Evolutionary conservation across 257 asterid species (phyloP).

Genomic region (Nicotiana undulata): DNA sequence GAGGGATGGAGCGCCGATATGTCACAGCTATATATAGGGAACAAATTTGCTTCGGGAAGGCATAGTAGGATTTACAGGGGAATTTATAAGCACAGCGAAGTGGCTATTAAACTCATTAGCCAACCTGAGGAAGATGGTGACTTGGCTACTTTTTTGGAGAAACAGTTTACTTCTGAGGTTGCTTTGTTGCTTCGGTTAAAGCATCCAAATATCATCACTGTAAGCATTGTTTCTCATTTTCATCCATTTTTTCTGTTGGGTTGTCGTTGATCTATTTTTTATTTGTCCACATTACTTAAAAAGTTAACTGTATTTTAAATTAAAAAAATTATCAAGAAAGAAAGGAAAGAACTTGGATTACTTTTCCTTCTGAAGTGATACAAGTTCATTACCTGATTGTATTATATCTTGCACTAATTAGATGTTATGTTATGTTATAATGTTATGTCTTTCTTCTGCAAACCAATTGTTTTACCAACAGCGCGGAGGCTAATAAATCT

Average conservation of each 20-base stretch:
- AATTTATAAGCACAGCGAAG: slow-evolving; percentile 75
- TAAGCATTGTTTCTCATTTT: slow-evolving; percentile 22
- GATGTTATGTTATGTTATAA: not conserved
- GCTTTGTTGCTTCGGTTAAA: slow-evolving; percentile 67
- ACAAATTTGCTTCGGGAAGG: slow-evolving; percentile 85
- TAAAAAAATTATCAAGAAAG: too few species aligned
- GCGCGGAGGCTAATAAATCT: not conserved
- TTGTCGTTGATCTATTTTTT: not conserved
- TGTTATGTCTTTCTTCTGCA: not conserved
- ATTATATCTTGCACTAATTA: not conserved
- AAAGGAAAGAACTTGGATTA: not conserved
- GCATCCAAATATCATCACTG: slow-evolving; percentile 92
- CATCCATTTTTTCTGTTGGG: not conserved
- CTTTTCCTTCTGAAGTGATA: not conserved
- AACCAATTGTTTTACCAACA: not conserved
- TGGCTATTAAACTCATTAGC: slow-evolving; percentile 89
- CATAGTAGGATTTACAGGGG: slow-evolving; percentile 96
- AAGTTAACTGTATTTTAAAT: too few species aligned
- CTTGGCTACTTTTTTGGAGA: slow-evolving; percentile 82
- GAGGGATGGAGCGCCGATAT: slow-evolving; percentile 97
- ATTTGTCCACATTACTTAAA: too few species aligned
- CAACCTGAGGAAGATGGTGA: slow-evolving; percentile 96
- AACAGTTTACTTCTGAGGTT: slow-evolving; percentile 84
- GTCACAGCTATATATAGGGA: slow-evolving; percentile 88
- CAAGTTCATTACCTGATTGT: not conserved